Base-by-base conservation (phyloP, 192 early-diverging fungal genomes). In the Ambispora gerdemannii region DNA sequence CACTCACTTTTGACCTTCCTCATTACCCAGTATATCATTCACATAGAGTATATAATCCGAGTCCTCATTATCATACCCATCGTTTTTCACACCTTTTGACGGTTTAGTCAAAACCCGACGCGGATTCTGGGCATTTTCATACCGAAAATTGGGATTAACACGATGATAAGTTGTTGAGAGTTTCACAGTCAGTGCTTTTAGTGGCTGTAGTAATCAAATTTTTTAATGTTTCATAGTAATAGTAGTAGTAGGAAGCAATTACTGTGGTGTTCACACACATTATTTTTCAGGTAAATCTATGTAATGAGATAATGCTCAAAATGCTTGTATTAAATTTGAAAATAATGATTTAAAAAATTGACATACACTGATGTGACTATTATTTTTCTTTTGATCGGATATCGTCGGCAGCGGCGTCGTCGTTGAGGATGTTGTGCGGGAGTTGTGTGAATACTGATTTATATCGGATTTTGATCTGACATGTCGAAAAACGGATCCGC, bases 21-120 rank as follows among this genome's bases (percentile, higher is more conserved):
- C 88, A 27, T 83, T 84, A n/a, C 95, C 95, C n/a, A 99, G 78
- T 15, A 96, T 89, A 73, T 99, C 97, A 75, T 95, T 96, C 63
- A 97, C 95, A 76, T 93, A 93, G 33, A 99, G 83, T 65, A 99
- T 93, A 75, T 97, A 99, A 76, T 99, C 97, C 69, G 81, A 91
- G 75, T 98, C 93, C 73, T 91, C 90, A 77, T 99, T 99, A 75
- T 99, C 97, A 71, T 84, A 88, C 8, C 94, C 95, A 61, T 95
- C 90, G 73, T 98, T 99, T 71, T 88, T 86, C 20, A 85, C 82
- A 2, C 91, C 90, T 67, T 98, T 94, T 24, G 90, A 91, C 0
- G 97, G 97, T 66, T 98, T 93, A 6, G 97, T 99, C 52, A 99
- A 76, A 10, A 95, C 94, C 25, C 97, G 81, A 20, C 94, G 88